Conservation (phyloP, 441 rosid genomes). For the Corymbia citriodora region DNA sequence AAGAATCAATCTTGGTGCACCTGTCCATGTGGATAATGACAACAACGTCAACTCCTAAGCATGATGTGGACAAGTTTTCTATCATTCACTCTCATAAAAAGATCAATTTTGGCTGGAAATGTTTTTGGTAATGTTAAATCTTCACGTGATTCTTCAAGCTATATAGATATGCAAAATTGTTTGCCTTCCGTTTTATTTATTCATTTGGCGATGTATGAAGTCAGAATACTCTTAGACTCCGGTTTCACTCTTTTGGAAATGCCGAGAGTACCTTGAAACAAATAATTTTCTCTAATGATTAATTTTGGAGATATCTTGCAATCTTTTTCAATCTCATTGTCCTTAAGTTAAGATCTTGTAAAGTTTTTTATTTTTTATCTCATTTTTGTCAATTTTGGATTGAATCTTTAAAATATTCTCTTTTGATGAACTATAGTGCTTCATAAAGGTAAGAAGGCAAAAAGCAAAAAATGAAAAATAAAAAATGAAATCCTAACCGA, state of each 20-base stretch:
- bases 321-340: no score
- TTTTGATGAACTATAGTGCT: not conserved
- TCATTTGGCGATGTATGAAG: not conserved
- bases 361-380: no score
- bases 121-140: not conserved
- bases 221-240: no score
- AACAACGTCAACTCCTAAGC: not conserved
- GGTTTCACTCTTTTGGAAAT: not conserved
- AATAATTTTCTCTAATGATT: not conserved
- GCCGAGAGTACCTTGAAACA: not conserved
- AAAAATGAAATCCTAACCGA: fast-evolving
- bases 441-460: not conserved
- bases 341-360: no score
- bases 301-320: not conserved
- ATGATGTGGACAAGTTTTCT: not conserved
- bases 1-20: no score
- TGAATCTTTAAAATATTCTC: not conserved
- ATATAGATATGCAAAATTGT: not conserved
- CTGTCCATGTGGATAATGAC: not conserved
- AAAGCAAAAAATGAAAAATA: no score
- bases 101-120: not conserved
- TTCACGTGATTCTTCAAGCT: not conserved
- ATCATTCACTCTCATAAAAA: no score
- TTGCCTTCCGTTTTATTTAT: not conserved
- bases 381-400: no score